Evolutionary conservation across 2,329 filamentous ascomycete genomes (phyloP), one percentile per base, ranked within the genome.

Genomic region (Annulohypoxylon truncatum): DNA sequence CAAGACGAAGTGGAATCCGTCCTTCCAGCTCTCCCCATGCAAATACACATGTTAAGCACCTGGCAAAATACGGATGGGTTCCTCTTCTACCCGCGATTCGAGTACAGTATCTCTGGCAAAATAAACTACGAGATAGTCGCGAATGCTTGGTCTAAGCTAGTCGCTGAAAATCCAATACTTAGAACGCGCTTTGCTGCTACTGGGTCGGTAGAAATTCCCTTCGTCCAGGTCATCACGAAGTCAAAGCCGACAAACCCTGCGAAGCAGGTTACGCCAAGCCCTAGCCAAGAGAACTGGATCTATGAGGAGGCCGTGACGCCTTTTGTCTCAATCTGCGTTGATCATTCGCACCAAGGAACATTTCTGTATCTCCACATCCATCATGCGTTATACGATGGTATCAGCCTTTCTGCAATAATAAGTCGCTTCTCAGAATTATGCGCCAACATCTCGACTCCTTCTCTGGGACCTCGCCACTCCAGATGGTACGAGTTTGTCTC

Each of bases 321-420:
- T 0, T 69, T 79, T 44, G 67, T 75, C 2, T 61, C 68, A 3
- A 50, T 81, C 2, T 38, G 51, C 0, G 63, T 75, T 0, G 40
- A 68, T 2, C 61, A 69, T 1, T 56, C 69, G 2, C 59, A 67
- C 0, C 38, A 70, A 0, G 64, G 69, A 2, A 79, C 77, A 71
- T 40, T 67, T 0, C 58, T 89, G 3, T 79, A 85, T 1, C 81
- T 93, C 4, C 82, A 82, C 24, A 90, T 97, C 3, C 94, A 97
- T 68, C 94, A 98, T 76, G 92, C 92, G 0, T 82, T 97, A 0
- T 98, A 97, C 74, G 95, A 97, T 76, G 94, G 90, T 4, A 84
- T 96, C 64, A 96, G 92, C 72, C 81, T 97, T 3, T 87, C 89
- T 0, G 75, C 84, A 0, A 79, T 97, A 4, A 80, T 93, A 20